Evolutionary conservation across 176 grass and related monocot genomes (phyloP).

Genomic region (Tillandsia fasciculata): DNA sequence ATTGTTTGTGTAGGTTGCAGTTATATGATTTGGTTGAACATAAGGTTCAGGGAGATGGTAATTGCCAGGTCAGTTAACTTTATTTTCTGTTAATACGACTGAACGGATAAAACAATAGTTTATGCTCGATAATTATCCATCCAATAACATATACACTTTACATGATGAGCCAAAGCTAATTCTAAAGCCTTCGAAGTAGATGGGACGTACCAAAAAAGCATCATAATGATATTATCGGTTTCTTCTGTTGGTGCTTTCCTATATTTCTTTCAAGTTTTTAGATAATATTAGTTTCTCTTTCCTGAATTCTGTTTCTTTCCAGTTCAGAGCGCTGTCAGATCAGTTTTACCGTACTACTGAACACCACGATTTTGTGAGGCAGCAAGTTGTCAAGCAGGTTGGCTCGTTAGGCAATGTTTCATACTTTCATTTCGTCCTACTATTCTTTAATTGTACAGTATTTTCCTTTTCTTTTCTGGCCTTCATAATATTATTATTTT

Average conservation of each 20-base stretch:
- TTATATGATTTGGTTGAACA: slow-evolving; percentile 62
- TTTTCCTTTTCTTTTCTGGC: slow-evolving; percentile 2
- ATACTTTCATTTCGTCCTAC: not conserved
- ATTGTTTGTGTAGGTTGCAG: slow-evolving; percentile 33
- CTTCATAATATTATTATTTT: no score
- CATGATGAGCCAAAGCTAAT: no score
- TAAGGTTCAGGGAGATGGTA: slow-evolving; percentile 62
- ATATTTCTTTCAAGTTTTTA: no score
- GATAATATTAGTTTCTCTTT: slow-evolving; percentile 5
- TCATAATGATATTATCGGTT: no score
- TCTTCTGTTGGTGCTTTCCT: no score
- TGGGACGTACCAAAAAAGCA: no score
- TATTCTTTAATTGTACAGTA: not conserved
- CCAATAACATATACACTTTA: no score
- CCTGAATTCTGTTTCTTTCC: not conserved
- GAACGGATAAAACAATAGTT: no score
- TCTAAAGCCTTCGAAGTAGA: no score
- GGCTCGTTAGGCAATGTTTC: slow-evolving; percentile 11
- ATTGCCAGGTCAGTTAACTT: slow-evolving; percentile 47
- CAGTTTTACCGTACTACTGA: slow-evolving; percentile 58
- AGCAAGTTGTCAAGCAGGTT: slow-evolving; percentile 47
- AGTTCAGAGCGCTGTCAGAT: slow-evolving; percentile 60
- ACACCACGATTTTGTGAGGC: slow-evolving; percentile 61
- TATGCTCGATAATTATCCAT: no score
- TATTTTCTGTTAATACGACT: no score